phyloP scores from a whole-genome alignment of 495 filamentous ascomycete species.

The Jackrogersella minutella region DNA sequence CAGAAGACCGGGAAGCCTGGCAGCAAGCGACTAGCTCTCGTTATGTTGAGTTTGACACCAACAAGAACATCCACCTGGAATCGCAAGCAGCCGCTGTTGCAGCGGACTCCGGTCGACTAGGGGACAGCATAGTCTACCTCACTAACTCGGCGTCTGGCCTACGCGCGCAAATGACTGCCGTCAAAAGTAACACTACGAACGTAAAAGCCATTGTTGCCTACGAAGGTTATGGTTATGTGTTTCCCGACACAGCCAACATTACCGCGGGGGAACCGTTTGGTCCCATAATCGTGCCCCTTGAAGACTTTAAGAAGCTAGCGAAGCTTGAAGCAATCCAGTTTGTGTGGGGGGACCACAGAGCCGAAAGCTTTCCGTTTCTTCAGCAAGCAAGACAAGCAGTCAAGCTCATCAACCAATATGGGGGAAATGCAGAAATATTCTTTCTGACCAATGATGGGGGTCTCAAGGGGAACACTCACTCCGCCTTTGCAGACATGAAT shows the following conservation, averaged over 20 bases:
- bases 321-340: constrained; percentile 54
- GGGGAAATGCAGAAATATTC: constrained; percentile 55
- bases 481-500: constrained; percentile 56
- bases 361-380: constrained; percentile 45
- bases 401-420: constrained; percentile 54
- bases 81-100: constrained; percentile 52
- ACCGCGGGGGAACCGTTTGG: constrained; percentile 45
- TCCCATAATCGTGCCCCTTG: constrained; percentile 50
- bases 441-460: constrained; percentile 50
- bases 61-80: constrained; percentile 50
- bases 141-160: constrained; percentile 56
- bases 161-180: constrained; percentile 53
- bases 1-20: constrained; percentile 48
- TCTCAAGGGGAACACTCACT: constrained; percentile 55
- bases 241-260: constrained; percentile 52
- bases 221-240: constrained; percentile 56
- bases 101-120: constrained; percentile 55
- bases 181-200: constrained; percentile 52
- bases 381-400: constrained; percentile 45
- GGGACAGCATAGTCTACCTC: constrained; percentile 53
- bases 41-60: constrained; percentile 56
- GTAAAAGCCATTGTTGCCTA: constrained; percentile 60
- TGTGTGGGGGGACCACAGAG: constrained; percentile 56
- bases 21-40: constrained; percentile 52
- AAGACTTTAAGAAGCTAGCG: constrained; percentile 57